Evolutionary conservation across 768 basidiomycete species (phyloP), one percentile per base, ranked within the genome.

Genomic region (Phanerodontia chrysosporium): DNA sequence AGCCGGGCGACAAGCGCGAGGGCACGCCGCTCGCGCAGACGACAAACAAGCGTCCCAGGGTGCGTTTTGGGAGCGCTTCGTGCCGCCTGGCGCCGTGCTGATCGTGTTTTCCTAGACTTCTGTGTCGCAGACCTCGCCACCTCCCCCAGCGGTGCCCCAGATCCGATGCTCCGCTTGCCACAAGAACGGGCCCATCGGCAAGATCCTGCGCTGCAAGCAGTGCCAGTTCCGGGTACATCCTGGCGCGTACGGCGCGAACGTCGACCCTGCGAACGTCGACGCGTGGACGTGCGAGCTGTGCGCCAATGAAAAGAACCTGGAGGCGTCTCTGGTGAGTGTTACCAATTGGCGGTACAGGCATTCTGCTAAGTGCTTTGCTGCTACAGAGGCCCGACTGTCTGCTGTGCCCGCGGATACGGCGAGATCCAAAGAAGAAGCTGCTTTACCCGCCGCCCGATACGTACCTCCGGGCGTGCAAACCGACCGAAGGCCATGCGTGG

Each of bases 401-500:
- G 2, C 78, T 97, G 18, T 97, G 95, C 70, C 92, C 94, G 8
- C 81, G 83, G 21, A 70, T 75, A 49, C 72, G 76, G 24, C 72
- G 77, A 45, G 82, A 84, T 60, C 76, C 81, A 25, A 80, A 75
- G 67, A 80, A 77, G 68, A 76, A 75, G 60, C 68, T 72, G 5
- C 71, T 76, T 28, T 74, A 76, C 53, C 80, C 83, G 42, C 75
- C 83, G 4, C 65, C 82, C 4, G 83, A 88, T 65, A 80, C 79
- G 29, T 95, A 80, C 69, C 74, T 95, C 58, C 81, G 92, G 57
- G 84, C 85, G 44, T 85, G 84, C 68, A 96, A 95, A 68, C 92
- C 92, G 7, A 96, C 95, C 0, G 95, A 97, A 75, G 92, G 92
- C 10, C 89, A 92, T 70, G 87, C 89, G 57, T 97, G 95, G 95